Conservation (phyloP, 306 rosid species). For the peach (Prunus persica) region DNA sequence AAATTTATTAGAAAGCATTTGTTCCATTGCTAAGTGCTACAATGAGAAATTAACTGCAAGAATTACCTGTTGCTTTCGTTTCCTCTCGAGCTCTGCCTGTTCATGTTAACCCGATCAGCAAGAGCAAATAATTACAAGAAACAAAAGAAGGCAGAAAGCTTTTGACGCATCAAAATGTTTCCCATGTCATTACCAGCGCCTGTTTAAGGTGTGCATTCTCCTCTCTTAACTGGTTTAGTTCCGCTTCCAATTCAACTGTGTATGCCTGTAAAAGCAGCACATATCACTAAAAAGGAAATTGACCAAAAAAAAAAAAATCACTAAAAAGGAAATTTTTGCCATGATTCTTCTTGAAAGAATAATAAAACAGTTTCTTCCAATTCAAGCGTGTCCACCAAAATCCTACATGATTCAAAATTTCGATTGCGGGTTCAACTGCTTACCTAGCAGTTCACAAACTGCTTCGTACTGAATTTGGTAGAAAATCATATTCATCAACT, state of each 20-base stretch:
- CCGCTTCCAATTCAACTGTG: slow-evolving; percentile 88
- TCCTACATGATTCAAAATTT: neutral
- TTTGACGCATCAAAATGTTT: neutral
- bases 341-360: neutral
- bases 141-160: neutral
- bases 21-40: neutral
- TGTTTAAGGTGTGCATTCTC: slow-evolving; percentile 72
- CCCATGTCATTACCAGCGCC: slow-evolving; percentile 54
- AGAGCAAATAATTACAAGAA: neutral
- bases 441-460: neutral
- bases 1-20: neutral
- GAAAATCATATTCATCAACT: neutral
- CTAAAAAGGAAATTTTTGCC: neutral
- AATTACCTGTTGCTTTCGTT: slow-evolving; percentile 77
- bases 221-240: slow-evolving; percentile 66
- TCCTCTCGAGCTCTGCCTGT: slow-evolving; percentile 70
- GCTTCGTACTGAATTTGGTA: no score
- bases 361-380: neutral
- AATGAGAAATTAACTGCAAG: neutral
- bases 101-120: slow-evolving; percentile 15
- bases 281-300: neutral
- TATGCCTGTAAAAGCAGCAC: slow-evolving; percentile 55
- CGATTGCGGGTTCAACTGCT: neutral
- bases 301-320: no score
- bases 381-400: neutral